Conservation (phyloP, 1,139 yeast species). For the Hyphopichia khmerensis region DNA sequence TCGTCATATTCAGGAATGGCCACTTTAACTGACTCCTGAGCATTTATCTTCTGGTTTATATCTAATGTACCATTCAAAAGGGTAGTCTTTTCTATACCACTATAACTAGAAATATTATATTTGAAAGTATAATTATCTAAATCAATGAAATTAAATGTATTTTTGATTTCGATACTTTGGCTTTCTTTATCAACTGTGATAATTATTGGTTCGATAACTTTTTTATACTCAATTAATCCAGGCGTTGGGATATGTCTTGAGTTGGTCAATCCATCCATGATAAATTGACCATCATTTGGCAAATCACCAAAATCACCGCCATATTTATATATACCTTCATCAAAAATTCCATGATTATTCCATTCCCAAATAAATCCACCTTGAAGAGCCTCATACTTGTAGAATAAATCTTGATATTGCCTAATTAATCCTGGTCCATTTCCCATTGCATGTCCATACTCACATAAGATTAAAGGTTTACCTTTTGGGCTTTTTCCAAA, state of each 20-base stretch:
- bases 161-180: conserved; percentile 8
- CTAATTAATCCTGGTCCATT: conserved; percentile 33
- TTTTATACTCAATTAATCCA: conserved; percentile 26
- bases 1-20: neutral
- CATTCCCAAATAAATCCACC: conserved; percentile 42
- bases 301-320: conserved; percentile 37
- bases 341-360: conserved; percentile 33
- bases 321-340: conserved; percentile 19
- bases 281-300: conserved; percentile 32
- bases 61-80: conserved; percentile 4
- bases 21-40: conserved; percentile 1
- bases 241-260: conserved; percentile 33
- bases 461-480: conserved; percentile 32
- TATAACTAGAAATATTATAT: conserved; percentile 4
- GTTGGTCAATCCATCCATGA: conserved; percentile 31
- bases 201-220: conserved; percentile 26
- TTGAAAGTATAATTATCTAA: conserved; percentile 7
- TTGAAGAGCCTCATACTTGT: conserved; percentile 22
- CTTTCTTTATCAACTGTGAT: conserved; percentile 8
- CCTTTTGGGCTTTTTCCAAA: conserved; percentile 13
- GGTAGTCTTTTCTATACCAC: conserved; percentile 6
- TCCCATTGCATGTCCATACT: conserved; percentile 39
- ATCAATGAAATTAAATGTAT: conserved; percentile 12
- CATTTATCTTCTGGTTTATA: neutral
- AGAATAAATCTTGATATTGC: conserved; percentile 29